Conservation (phyloP, 441 rosid genomes). For the Mallotus repandus region DNA sequence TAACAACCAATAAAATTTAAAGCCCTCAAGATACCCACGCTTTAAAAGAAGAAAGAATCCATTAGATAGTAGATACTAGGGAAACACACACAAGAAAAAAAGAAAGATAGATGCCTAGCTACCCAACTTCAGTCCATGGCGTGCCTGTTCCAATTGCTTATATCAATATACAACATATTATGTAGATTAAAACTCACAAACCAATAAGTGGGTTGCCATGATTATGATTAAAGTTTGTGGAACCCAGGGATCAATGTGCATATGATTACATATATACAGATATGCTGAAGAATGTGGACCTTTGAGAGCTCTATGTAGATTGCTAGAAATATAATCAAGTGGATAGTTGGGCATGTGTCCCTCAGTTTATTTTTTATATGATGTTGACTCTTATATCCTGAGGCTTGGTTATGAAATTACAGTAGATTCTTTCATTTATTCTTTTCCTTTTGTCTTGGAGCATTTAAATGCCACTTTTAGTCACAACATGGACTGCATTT, state of each 20-base stretch:
- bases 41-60: not conserved
- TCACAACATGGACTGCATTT: not conserved
- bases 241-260: not conserved
- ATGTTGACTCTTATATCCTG: not conserved
- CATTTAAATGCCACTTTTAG: not conserved
- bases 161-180: not conserved
- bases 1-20: not conserved
- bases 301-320: not conserved
- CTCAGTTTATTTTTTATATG: not conserved
- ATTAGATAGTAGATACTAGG: not conserved
- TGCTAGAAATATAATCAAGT: not conserved
- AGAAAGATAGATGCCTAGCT: not conserved
- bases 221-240: not conserved
- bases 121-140: not conserved
- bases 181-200: not conserved
- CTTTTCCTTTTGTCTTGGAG: not conserved
- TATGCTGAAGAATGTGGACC: not conserved
- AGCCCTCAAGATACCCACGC: not conserved
- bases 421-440: not conserved
- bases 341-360: not conserved
- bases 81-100: not conserved
- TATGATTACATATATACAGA: too few relatives aligned
- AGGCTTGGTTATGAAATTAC: not conserved
- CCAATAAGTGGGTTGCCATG: not conserved
- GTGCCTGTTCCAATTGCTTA: not conserved